A percentile compares a stretch with the other conserved stretches of the same genome.
phyloP scores from a whole-genome alignment of 805 yeast species.

The Cyberlindnera lachancei region DNA sequence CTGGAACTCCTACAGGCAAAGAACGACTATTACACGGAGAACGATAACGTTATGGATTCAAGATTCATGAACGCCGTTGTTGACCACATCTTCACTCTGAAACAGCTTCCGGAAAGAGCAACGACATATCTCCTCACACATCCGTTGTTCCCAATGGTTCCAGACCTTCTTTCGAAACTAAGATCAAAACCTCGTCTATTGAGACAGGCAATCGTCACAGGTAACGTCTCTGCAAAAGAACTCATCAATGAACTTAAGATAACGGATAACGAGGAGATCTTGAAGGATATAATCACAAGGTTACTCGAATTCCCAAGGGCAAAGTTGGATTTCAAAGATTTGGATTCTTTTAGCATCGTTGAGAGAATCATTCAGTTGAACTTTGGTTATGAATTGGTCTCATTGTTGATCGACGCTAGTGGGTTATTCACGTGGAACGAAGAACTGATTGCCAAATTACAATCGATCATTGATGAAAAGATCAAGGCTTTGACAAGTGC shows the following conservation, averaged over 20 bases:
- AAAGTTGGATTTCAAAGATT: conserved; percentile 21
- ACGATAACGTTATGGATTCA: conserved; percentile 59
- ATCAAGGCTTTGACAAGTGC: conserved; percentile 37
- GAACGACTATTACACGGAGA: conserved; percentile 51
- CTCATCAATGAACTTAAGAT: conserved; percentile 52
- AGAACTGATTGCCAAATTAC: conserved; percentile 39
- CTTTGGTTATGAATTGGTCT: conserved; percentile 54
- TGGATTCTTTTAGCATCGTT: conserved; percentile 32
- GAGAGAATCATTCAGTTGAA: conserved; percentile 37
- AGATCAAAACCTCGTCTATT: conserved; percentile 54
- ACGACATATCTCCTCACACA: conserved; percentile 75
- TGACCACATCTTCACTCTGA: conserved; percentile 31
- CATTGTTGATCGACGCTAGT: conserved; percentile 62
- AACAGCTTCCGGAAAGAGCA: conserved; percentile 34
- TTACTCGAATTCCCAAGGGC: conserved; percentile 50
- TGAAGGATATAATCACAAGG: conserved; percentile 60
- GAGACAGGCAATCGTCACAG: conserved; percentile 77
- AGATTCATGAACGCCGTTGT: conserved; percentile 42
- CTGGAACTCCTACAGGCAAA: conserved; percentile 26
- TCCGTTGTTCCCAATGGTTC: conserved; percentile 73
- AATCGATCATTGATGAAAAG: conserved; percentile 37
- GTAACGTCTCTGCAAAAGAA: conserved; percentile 59
- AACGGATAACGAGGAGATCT: conserved; percentile 53
- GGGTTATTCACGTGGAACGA: conserved; percentile 63
- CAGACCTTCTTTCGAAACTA: conserved; percentile 46